Evolutionary conservation across 192 early-diverging fungal species (phyloP), one percentile per base, ranked within the genome.

Genomic region (Coemansia sp.): DNA sequence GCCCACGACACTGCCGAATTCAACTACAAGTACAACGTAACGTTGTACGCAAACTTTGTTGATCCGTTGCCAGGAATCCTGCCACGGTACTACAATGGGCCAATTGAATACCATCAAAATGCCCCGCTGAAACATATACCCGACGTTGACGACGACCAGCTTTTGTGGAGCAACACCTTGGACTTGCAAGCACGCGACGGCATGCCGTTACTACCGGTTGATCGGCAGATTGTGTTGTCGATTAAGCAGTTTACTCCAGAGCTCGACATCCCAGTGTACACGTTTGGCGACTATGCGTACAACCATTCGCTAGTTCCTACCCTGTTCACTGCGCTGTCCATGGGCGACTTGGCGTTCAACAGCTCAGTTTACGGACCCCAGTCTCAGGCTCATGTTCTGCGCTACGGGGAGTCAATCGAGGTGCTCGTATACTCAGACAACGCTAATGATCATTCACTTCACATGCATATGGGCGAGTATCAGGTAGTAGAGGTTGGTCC

Each of bases 1-100:
- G 89, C 92, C 14, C 83, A 78, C 24, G 63, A 85, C 24, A 65
- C 79, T 7, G 70, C 76, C 2, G 50, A 11, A 3, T 48, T 25
- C 12, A 92, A 94, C 15, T 92, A 86, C 48, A 24, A 67, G 15
- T 60, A 90, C 48, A 86, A 88, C 51, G 86, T 83, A 20, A 84
- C 87, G 14, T 83, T 92, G 82, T 76, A 90, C 44, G 77, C 76
- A 37, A 64, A 73, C 56, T 89, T 90, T 78, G 85, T 89, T 48
- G 58, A 58, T 18, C 59, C 74, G 15, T 78, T 84, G 10, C 66
- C 48, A 2, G 82, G 77, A 25, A 63, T 88, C 36, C 59, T 74
- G 47, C 65, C 76, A 25, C 86, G 70, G 15, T 36, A 37, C 37
- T 66, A 66, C 49, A 54, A 20, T n/a, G 70, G 70, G 1, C 20